These are phyloP conservation scores for Noccaea bulbosa DNA, from an alignment of 345 rosid species.

Conservation along the genomic window DNA sequence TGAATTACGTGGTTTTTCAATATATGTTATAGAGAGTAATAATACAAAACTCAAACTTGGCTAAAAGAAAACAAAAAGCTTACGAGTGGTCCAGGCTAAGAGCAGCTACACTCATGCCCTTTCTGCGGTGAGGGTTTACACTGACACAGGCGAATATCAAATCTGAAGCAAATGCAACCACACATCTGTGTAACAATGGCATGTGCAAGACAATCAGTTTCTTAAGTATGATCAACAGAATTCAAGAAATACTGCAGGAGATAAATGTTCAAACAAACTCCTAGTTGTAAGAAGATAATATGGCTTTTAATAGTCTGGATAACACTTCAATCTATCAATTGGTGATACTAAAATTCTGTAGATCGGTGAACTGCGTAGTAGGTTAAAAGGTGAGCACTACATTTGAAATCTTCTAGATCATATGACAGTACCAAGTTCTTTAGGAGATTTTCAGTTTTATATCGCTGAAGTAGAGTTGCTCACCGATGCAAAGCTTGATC, in stretches of 20 bases:
- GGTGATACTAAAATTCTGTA: background rate
- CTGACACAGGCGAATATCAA: constrained; percentile 66
- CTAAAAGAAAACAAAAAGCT: constrained; percentile 38
- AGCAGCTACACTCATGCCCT: constrained; percentile 58
- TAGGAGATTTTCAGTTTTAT: background rate
- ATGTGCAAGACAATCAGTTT: constrained; percentile 8
- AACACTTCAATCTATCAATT: background rate
- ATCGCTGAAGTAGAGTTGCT: constrained; percentile 31
- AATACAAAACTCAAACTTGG: constrained; percentile 8
- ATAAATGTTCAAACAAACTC: constrained; percentile 3
- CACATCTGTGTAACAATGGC: constrained; percentile 62
- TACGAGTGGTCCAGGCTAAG: constrained; percentile 95
- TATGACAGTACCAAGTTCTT: background rate
- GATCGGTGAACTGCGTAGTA: constrained; percentile 1
- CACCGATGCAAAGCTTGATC: constrained; percentile 93
- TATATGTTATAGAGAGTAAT: background rate
- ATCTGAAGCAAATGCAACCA: constrained; percentile 92
- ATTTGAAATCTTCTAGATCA: constrained; percentile 1
- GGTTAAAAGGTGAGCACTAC: constrained; percentile 1
- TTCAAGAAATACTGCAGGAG: background rate
- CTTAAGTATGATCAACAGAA: background rate
- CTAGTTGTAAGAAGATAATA: background rate
- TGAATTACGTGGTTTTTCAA: background rate
- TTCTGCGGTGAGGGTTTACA: constrained; percentile 75
- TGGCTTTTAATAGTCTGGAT: background rate